Evolutionary conservation across 2,329 filamentous ascomycete species (phyloP).

Genomic region (Ophiostoma piceae): DNA sequence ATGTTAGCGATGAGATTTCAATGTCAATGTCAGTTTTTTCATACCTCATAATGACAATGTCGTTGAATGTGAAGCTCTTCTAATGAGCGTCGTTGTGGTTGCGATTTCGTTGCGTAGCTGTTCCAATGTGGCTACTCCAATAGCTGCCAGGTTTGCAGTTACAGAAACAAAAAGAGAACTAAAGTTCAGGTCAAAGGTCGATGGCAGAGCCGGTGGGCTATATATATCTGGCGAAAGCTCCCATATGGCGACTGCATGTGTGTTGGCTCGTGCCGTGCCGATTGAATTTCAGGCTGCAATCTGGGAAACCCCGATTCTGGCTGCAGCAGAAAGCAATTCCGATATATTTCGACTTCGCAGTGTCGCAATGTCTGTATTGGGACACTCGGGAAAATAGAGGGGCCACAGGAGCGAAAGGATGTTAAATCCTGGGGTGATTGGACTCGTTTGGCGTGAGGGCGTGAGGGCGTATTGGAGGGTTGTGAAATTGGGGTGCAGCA

Average conservation of each 20-base stretch:
- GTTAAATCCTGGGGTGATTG: background rate
- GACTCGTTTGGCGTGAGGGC: background rate
- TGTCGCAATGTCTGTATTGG: background rate
- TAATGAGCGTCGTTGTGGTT: background rate
- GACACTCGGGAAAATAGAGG: background rate
- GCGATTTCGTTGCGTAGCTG: background rate
- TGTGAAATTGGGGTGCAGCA: background rate
- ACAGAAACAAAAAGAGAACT: background rate
- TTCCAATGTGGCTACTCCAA: background rate
- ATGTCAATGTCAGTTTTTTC: background rate
- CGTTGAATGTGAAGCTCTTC: background rate
- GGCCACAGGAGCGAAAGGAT: background rate
- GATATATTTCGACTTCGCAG: background rate
- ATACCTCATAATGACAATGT: background rate
- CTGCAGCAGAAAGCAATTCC: background rate
- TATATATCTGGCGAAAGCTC: background rate
- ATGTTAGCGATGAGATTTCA: background rate
- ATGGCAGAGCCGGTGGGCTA: background rate
- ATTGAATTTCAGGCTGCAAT: background rate
- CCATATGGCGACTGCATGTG: conserved; percentile 11
- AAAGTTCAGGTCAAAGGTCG: background rate
- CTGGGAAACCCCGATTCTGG: background rate
- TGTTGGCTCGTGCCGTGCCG: background rate
- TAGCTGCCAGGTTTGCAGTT: background rate
- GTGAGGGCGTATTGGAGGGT: background rate